Evolutionary conservation across 176 grass and related monocot species (phyloP), one percentile per base, ranked within the genome.

Genomic region (Rhynchospora tenuis): DNA sequence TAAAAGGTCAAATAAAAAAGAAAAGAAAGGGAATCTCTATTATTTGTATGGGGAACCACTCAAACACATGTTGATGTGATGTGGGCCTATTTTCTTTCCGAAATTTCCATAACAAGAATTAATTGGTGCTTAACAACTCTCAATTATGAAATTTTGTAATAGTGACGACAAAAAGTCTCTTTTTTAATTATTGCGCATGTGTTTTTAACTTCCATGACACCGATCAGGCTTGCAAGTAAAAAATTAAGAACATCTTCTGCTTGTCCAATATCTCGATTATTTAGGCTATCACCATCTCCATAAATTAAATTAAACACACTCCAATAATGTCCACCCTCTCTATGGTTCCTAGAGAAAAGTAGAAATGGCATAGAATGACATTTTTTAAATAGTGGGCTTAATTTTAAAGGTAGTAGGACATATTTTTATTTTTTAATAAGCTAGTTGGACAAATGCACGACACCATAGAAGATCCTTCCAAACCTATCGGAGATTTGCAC

Each of bases 131-230:
- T 71, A 44, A 44, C 15, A n/a, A 12, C 66, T 71, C 66, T 71
- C 66, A 71, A 24, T 71, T 44, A 71, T 71, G 66, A 24, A 69
- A 69, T 69, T 69, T 69, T 33, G 33, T 70, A 33, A 70, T 33
- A 33, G 17, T 64, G 6, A 64, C 9, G 47, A 6, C 10, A 50
- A 9, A 50, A 50, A 8, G 2, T 8, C 7, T 8, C 7, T 50
- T 50, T 50, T 50, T 8, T 0, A 50, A 50, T 50, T 50, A 9
- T 50, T 50, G 47, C 6, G 10, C 6, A 50, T 33, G 31, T 33
- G 31, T 3, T 33, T 33, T 33, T 33, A 33, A 33, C 31, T 33
- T 33, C 31, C 31, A 33, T 33, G 31, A 33, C 31, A 33, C 31
- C 3, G 31, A 33, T 33, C 31, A 33, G 31, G 31, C 31, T 1